Evolutionary conservation across 768 basidiomycete species (phyloP), one percentile per base, ranked within the genome.

Genomic region (Lactarius psammicola): DNA sequence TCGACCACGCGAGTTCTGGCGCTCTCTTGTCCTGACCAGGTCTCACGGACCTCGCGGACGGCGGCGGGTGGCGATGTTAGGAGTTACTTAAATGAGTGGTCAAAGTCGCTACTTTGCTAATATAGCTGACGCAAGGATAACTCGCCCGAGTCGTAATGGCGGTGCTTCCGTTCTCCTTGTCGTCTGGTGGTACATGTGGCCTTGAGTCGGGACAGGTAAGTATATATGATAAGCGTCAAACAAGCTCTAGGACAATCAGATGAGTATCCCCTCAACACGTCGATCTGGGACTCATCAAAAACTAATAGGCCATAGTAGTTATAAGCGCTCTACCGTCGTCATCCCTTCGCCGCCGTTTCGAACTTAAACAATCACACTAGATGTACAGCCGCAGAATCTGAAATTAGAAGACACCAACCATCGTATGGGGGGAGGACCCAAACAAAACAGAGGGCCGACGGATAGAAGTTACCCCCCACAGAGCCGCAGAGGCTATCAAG

Each of bases 171-270:
- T 49, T 54, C 40, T 56, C 60, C 42, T 23, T 53, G 46, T 56
- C 56, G 17, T 67, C 33, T 56, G 64, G 55, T 56, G 69, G 40
- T 63, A 55, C 57, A 60, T 69, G 26, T 46, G 44, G 44, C 40
- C 59, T 38, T 44, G 11, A 10, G 40, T 60, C 44, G 55, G 23
- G 17, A 23, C 23, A 28, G 33, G 46, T 40, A 6, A 46, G 31
- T 59, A 46, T 33, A 57, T 49, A n/a, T 51, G 17, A 61, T 49
- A 40, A 34, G 28, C 13, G 46, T 54, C 60, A 58, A 62, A 56
- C 46, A 46, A 57, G 62, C 33, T 49, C 28, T 4, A 30, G 55
- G 33, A 34, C 11, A 40, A 33, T 56, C 28, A 51, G 28, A 15
- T 20, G 60, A 53, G 30, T n/a, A n/a, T n/a, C 40, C 10, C n/a